Evolutionary conservation across 495 filamentous ascomycete genomes (phyloP).

Genomic region (Talaromyces thailandensis): DNA sequence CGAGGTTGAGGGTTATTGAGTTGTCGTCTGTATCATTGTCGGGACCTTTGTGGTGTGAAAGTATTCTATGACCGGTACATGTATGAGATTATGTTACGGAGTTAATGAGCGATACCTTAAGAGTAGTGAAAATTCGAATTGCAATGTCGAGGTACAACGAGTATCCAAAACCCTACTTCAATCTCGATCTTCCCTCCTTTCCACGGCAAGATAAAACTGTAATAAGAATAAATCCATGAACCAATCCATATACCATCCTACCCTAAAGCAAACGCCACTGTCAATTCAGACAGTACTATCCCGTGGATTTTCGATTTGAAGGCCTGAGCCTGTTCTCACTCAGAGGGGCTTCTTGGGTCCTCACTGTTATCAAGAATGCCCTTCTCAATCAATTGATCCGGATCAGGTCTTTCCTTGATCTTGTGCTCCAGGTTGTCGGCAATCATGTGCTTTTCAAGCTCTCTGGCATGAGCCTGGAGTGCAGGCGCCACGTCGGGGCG

Average conservation of each 20-base stretch:
- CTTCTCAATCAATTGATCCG: slow-evolving; percentile 65
- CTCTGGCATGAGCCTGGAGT: slow-evolving; percentile 65
- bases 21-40: neutral
- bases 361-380: slow-evolving; percentile 64
- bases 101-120: neutral
- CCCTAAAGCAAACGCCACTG: neutral
- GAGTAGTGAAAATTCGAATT: neutral
- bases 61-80: neutral
- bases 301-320: neutral
- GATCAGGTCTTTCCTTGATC: slow-evolving; percentile 63
- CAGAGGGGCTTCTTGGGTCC: slow-evolving; percentile 20
- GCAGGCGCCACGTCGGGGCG: slow-evolving; percentile 64
- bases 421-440: slow-evolving; percentile 77
- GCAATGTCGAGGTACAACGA: neutral
- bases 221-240: neutral
- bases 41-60: neutral
- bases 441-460: slow-evolving; percentile 79
- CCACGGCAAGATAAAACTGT: neutral
- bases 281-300: neutral
- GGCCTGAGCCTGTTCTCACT: neutral
- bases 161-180: neutral
- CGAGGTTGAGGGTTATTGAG: slow-evolving; percentile 36
- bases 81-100: neutral
- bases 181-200: neutral
- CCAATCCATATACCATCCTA: neutral